Base-by-base conservation (phyloP, 352 stramenopile species). In the Halophytophthora batemanensis region DNA sequence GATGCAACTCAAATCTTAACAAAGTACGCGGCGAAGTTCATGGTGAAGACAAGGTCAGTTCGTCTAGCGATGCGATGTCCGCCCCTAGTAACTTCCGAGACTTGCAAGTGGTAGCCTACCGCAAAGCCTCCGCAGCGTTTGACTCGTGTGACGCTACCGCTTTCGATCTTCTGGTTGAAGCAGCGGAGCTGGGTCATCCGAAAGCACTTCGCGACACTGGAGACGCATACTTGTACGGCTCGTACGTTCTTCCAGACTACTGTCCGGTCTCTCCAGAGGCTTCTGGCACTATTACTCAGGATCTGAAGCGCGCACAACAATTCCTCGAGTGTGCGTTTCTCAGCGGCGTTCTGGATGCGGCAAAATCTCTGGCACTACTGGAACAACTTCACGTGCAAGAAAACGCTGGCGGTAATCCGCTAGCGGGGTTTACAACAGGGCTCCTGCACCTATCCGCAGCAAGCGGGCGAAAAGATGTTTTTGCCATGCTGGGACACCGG, bases 361-460 rank as follows among this genome's bases (percentile, higher is more conserved):
- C 56, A 3, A 74, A 72, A 37, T 25, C 50, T 35, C 37, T 83
- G 12, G 70, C 46, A 8, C 37, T 69, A 21, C 8, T 56, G 15
- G 54, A 45, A 28, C 14, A 42, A 36, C 25, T 19, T 12, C n/a
- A 53, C 1, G 34, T 22, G n/a, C 14, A 0, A 15, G 29, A 19
- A 14, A 19, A n/a, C 11, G 14, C 17, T 43, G 17, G 43, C 23
- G 10, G 22, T 37, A 7, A 1, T 14, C 18, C 19, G 22, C 17
- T 50, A n/a, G 23, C 37, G 21, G 35, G 38, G 4, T 46, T 81
- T 14, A 66, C 61, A 19, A 45, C 63, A 10, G 78, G 78, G 0
- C 48, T 90, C 15, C 61, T 79, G 29, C 71, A 90, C 53, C 53
- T 82, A 15, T 69, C 69, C 39, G 78, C 78, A 23, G 53, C 61